These are phyloP conservation scores for Trypethelium eluteriae DNA, from an alignment of 495 filamentous ascomycete genomes.

Conservation along the genomic window DNA sequence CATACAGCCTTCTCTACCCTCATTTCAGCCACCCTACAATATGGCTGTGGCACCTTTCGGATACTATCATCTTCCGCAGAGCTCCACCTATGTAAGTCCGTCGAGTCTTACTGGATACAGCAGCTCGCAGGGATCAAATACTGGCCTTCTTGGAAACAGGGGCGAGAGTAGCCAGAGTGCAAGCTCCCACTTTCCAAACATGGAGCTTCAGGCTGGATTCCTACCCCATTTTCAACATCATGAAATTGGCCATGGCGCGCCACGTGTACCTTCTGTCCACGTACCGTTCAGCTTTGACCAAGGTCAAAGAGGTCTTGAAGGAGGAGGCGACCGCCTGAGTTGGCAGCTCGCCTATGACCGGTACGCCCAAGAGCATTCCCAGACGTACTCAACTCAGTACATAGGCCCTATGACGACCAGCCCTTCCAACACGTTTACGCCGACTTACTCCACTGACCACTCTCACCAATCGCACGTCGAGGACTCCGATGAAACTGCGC, in stretches of 20 bases:
- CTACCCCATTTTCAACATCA: background rate
- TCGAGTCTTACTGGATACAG: background rate
- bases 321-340: background rate
- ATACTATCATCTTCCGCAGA: background rate
- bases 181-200: background rate
- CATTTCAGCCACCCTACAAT: background rate
- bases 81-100: background rate
- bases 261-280: background rate
- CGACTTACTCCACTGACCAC: background rate
- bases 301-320: background rate
- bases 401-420: background rate
- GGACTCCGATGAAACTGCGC: background rate
- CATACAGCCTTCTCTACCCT: background rate
- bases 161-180: background rate
- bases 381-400: background rate
- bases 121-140: background rate
- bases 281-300: background rate
- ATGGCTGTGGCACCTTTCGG: conserved; percentile 7
- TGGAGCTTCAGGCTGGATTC: background rate
- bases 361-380: background rate
- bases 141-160: background rate
- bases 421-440: background rate
- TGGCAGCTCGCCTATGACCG: background rate
- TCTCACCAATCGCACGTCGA: background rate
- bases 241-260: background rate